A percentile compares a stretch with the other conserved stretches of the same genome.
Conservation (phyloP, 306 rosid genomes). For the Hippophae gyantsensis region DNA sequence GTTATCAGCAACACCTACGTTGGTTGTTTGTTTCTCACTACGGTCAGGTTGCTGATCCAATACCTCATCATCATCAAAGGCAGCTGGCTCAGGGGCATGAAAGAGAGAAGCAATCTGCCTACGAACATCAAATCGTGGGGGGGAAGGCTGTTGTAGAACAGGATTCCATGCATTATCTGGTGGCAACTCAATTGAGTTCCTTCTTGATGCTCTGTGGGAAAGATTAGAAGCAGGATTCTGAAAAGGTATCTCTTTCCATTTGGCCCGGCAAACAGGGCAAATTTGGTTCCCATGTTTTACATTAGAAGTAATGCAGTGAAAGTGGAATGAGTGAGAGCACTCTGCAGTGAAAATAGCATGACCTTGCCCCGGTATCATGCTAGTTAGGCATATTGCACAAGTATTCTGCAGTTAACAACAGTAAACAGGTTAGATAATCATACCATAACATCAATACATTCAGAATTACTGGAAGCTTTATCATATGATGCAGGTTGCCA, state of each 20-base stretch:
- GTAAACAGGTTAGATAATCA: constrained; percentile 21
- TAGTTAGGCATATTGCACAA: constrained; percentile 79
- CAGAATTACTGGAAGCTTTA: neutral
- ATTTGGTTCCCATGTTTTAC: constrained; percentile 80
- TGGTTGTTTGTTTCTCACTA: constrained; percentile 11
- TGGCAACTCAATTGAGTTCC: constrained; percentile 32
- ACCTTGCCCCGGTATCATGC: constrained; percentile 73
- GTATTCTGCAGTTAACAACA: constrained; percentile 38
- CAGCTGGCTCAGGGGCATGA: constrained; percentile 47
- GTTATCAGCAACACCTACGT: constrained; percentile 22
- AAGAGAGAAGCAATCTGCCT: constrained; percentile 32
- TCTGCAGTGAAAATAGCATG: constrained; percentile 96
- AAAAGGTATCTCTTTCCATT: constrained; percentile 92
- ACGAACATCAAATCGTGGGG: constrained; percentile 29
- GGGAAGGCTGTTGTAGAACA: constrained; percentile 37
- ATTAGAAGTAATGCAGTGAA: constrained; percentile 85
- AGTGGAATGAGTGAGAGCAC: constrained; percentile 91
- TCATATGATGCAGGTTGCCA: no score
- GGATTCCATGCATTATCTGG: constrained; percentile 45
- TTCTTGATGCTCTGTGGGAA: constrained; percentile 33
- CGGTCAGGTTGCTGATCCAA: constrained; percentile 36
- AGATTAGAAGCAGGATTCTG: constrained; percentile 43
- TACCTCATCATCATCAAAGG: constrained; percentile 75
- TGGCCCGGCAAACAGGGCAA: constrained; percentile 89
- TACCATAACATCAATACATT: neutral